Evolutionary conservation across 345 rosid genomes (phyloP), one percentile per base, ranked within the genome.

Genomic region (Dovyalis caffra): DNA sequence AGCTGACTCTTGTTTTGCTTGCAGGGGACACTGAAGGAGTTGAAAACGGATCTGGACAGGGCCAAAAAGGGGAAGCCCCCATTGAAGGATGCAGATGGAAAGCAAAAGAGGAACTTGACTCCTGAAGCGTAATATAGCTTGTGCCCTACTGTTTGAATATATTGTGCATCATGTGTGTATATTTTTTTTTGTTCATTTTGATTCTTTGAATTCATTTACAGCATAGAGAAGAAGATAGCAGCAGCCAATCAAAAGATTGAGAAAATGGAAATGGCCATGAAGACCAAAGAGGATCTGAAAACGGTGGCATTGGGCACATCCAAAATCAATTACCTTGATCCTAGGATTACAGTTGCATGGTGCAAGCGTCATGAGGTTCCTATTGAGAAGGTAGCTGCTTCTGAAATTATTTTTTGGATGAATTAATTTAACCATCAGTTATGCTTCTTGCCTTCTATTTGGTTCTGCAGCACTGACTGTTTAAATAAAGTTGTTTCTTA

Each of bases 281-380:
- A 74, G 70, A 86, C 91, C 40, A 95, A 90, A 72, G 99, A 95
- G 72, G 98, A 95, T 75, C 80, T 96, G 63, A 96, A 96, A 87
- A 91, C 97, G 0, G 97, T 96, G 71, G 97, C 99, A 29, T 80
- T 95, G 61, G 98, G 99, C 77, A 95, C 98, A 1, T 95, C 99
- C 66, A 96, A 93, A 78, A 91, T 95, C 76, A 95, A 95, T 76
- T 95, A 95, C 76, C 89, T 93, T 33, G 98, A 95, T 83, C 99
- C 99, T 62, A 87, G 99, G 86, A 95, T 95, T 67, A 93, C 97
- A 0, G 99, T 95, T 9, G 97, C 99, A 3, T 95, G 99, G 99
- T 95, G 99, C 89, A 95, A 95, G 83, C 88, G 99, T 26, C 93
- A 89, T 51, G 99, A 95, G 69, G 99, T 95, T 77, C 97, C 99